Conservation (phyloP, 164 flowering plant genomes). For the Amborella trichopoda region DNA sequence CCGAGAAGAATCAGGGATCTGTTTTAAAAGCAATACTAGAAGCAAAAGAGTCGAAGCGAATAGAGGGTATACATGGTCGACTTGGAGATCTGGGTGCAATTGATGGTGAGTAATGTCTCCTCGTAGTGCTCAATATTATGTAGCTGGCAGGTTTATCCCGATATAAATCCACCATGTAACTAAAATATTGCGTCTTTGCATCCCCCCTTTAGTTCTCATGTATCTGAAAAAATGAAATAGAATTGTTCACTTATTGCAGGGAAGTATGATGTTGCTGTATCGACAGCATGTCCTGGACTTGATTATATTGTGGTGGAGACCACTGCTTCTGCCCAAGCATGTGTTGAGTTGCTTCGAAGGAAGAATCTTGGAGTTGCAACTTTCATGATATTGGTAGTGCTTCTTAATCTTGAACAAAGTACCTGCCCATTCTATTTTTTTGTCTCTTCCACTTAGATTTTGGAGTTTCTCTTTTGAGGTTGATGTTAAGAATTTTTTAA, state of each 20-base stretch:
- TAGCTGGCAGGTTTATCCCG: no score
- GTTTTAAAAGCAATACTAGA: slow-evolving; percentile 74
- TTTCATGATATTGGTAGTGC: slow-evolving; percentile 90
- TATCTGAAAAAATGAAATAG: background rate
- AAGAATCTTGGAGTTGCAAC: slow-evolving; percentile 90
- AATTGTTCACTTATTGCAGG: slow-evolving; percentile 40
- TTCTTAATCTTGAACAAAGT: background rate
- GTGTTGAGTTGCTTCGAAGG: slow-evolving; percentile 78
- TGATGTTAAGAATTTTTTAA: no score
- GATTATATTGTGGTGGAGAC: slow-evolving; percentile 96
- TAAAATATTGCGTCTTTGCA: background rate
- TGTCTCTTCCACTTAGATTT: no score
- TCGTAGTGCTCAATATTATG: background rate
- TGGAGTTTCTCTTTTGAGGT: no score
- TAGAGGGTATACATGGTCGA: slow-evolving; percentile 86
- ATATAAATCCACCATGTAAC: no score
- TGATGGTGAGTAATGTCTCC: slow-evolving; percentile 38
- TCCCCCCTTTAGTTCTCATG: background rate
- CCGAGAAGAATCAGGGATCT: slow-evolving; percentile 88
- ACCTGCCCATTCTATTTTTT: no score
- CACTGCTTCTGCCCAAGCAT: slow-evolving; percentile 80
- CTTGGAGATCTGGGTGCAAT: slow-evolving; percentile 96
- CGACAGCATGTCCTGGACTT: slow-evolving; percentile 87
- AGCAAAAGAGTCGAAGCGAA: slow-evolving; percentile 67
- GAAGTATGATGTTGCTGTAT: slow-evolving; percentile 88